Conservation (phyloP, 2,329 filamentous ascomycete genomes). For the Nothophoma quercina region DNA sequence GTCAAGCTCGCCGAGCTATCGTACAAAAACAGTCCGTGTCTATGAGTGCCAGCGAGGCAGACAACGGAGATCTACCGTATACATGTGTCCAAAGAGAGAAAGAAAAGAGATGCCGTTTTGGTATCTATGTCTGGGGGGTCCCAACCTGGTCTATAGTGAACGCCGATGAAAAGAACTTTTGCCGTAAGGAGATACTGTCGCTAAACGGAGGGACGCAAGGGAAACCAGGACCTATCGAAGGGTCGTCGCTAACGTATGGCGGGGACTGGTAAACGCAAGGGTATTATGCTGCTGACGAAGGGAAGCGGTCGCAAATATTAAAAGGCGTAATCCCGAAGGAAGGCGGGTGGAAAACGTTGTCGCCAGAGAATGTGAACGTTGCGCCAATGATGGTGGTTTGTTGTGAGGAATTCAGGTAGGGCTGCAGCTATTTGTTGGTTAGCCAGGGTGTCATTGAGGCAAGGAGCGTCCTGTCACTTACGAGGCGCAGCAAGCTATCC, state of each 20-base stretch:
- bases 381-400: slow-evolving; percentile 22
- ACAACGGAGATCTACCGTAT: slow-evolving; percentile 44
- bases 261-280: slow-evolving; percentile 36
- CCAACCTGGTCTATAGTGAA: slow-evolving; percentile 50
- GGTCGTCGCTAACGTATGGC: slow-evolving; percentile 30
- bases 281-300: slow-evolving; percentile 50
- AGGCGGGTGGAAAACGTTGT: slow-evolving; percentile 21
- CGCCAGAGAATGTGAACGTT: slow-evolving; percentile 16
- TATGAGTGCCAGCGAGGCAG: slow-evolving; percentile 42
- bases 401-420: slow-evolving; percentile 28
- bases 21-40: slow-evolving; percentile 44
- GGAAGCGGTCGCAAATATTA: slow-evolving; percentile 47
- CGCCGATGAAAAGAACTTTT: slow-evolving; percentile 46
- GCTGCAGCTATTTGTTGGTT: slow-evolving; percentile 40
- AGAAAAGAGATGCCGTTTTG: slow-evolving; percentile 45
- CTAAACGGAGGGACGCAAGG: slow-evolving; percentile 40
- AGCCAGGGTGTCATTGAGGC: slow-evolving; percentile 41
- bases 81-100: slow-evolving; percentile 35
- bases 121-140: slow-evolving; percentile 51
- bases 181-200: slow-evolving; percentile 46
- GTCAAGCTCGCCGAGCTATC: slow-evolving; percentile 44
- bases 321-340: slow-evolving; percentile 43
- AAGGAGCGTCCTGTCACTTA: slow-evolving; percentile 40
- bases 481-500: slow-evolving; percentile 42
- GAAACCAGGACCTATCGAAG: slow-evolving; percentile 17